Conservation (phyloP, 495 filamentous ascomycete species). For the Xylaria venustula region DNA sequence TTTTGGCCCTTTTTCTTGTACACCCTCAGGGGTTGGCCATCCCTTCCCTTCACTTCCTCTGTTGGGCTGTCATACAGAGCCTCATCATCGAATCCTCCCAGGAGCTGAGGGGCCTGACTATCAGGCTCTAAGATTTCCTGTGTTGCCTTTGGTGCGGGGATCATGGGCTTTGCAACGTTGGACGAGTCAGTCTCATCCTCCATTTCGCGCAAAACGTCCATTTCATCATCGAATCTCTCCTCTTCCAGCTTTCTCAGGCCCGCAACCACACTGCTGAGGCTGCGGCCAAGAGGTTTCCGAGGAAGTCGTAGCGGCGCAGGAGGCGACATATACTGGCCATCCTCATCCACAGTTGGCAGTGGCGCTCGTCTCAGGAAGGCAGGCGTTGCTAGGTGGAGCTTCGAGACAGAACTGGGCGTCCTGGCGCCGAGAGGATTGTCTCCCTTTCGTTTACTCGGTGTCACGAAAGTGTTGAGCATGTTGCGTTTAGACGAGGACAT, state of each 20-base stretch:
- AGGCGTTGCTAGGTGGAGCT: constrained; percentile 63
- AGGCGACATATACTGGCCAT: constrained; percentile 43
- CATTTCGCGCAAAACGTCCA: constrained; percentile 79
- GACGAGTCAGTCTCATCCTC: constrained; percentile 52
- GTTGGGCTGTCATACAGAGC: constrained; percentile 48
- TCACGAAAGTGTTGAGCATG: constrained; percentile 63
- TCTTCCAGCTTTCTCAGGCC: constrained; percentile 77
- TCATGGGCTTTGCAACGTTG: constrained; percentile 16
- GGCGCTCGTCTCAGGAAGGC: constrained; percentile 66
- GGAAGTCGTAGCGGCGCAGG: constrained; percentile 55
- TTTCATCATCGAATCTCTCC: constrained; percentile 71
- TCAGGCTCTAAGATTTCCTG: constrained; percentile 57
- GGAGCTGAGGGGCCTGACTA: constrained; percentile 52
- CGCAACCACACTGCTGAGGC: constrained; percentile 76
- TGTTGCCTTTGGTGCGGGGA: constrained; percentile 18
- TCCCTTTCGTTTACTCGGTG: constrained; percentile 49
- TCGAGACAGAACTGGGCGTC: constrained; percentile 51
- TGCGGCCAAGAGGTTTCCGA: constrained; percentile 64
- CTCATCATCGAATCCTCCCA: constrained; percentile 64
- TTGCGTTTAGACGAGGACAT: constrained; percentile 60
- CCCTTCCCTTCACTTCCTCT: constrained; percentile 40
- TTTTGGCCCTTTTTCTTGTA: constrained; percentile 96
- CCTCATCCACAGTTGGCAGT: constrained; percentile 45
- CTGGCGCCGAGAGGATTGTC: constrained; percentile 28
- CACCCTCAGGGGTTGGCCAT: constrained; percentile 52